Percentiles rank a stretch among this genome's conserved stretches.
Evolutionary conservation across 176 grass and related monocot genomes (phyloP).

Genomic region (Urochloa ruziziensis): DNA sequence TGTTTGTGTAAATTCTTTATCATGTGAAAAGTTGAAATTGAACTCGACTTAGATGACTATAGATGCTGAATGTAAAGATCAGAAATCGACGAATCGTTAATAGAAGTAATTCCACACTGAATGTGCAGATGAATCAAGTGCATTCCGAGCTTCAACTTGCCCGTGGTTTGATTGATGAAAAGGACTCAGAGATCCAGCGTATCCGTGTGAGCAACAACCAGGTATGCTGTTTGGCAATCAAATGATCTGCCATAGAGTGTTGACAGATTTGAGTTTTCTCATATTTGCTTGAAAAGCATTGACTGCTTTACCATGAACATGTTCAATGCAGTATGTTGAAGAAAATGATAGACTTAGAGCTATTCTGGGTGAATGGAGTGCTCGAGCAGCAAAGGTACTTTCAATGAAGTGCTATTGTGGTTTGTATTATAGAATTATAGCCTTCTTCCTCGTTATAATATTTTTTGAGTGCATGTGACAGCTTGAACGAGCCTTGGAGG

Average conservation of each 20-base stretch:
- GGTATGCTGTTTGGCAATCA: constrained; percentile 36
- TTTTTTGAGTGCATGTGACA: constrained; percentile 26
- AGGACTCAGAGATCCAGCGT: constrained; percentile 74
- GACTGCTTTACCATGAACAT: constrained; percentile 15
- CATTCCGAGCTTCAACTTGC: constrained; percentile 88
- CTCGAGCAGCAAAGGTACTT: constrained; percentile 87
- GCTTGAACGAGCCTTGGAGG: constrained; percentile 91
- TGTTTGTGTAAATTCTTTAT: constrained; percentile 4
- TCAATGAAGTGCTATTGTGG: constrained; percentile 7
- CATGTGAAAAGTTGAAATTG: neutral
- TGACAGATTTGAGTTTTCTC: neutral
- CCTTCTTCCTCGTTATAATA: constrained; percentile 1
- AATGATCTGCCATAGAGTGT: neutral
- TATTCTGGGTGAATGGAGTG: constrained; percentile 98
- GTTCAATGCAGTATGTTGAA: constrained; percentile 73
- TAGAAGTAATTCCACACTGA: constrained; percentile 7
- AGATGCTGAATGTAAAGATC: neutral
- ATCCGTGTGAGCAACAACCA: constrained; percentile 82
- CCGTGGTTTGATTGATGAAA: constrained; percentile 79
- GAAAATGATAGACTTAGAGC: constrained; percentile 98
- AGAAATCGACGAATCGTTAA: neutral
- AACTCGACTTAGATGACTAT: neutral
- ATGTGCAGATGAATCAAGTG: constrained; percentile 92
- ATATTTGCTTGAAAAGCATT: constrained; percentile 3
- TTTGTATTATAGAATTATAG: constrained; percentile 12